A percentile compares a stretch with the other conserved stretches of the same genome.
Evolutionary conservation across 1,139 yeast species (phyloP).

Genomic region (Meyerozyma carpophila): DNA sequence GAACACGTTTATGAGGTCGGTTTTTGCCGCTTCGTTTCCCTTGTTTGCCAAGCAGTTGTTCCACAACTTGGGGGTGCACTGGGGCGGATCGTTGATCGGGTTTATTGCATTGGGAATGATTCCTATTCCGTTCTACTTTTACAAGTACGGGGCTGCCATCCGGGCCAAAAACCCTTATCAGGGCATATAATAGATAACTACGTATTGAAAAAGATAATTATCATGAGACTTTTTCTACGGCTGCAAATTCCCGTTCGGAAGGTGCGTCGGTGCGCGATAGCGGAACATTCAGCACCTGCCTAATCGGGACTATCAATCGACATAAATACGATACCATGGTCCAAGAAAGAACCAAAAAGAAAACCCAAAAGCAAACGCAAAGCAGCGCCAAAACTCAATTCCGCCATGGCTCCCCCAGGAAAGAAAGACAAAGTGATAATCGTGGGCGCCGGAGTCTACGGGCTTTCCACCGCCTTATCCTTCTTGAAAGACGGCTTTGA

Average conservation of each 20-base stretch:
- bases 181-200: neutral
- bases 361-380: no score
- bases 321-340: neutral
- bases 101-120: slow-evolving; percentile 52
- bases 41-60: slow-evolving; percentile 10
- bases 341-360: neutral
- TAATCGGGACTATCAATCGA: neutral
- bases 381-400: neutral
- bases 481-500: neutral
- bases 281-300: neutral
- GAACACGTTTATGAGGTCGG: slow-evolving; percentile 9
- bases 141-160: slow-evolving; percentile 23
- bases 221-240: no score
- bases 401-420: neutral
- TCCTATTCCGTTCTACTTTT: slow-evolving; percentile 56
- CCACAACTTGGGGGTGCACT: slow-evolving; percentile 8
- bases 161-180: slow-evolving; percentile 17
- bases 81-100: slow-evolving; percentile 22
- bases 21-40: slow-evolving; percentile 13
- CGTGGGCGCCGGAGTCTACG: neutral
- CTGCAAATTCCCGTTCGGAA: no score
- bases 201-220: no score
- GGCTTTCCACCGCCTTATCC: neutral
- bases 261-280: neutral
- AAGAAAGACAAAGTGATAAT: neutral